A percentile compares a stretch with the other conserved stretches of the same genome.
Evolutionary conservation across 768 basidiomycete species (phyloP).

Genomic region (Termitomyces sp.): DNA sequence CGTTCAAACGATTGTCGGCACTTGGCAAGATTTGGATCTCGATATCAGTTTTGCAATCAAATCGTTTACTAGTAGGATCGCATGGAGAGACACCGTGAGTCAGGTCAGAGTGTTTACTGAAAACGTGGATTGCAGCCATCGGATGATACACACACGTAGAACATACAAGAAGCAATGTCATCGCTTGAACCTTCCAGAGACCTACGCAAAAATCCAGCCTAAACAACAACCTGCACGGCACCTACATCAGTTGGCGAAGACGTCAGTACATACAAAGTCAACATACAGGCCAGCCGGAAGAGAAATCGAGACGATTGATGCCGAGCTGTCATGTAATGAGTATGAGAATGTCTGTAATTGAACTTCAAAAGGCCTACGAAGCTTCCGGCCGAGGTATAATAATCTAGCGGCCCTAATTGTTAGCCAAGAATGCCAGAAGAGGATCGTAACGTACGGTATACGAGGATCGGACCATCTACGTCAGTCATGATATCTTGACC

Average conservation of each 20-base stretch:
- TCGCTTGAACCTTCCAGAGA: not conserved
- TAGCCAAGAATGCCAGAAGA: not conserved
- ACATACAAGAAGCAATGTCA: not conserved
- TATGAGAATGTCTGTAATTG: not conserved
- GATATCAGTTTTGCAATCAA: too few species aligned
- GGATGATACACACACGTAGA: not conserved
- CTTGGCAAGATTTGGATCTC: too few species aligned
- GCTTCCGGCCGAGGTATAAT: conserved; percentile 42
- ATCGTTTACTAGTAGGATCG: not conserved
- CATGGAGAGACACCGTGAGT: not conserved
- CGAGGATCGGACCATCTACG: conserved; percentile 38
- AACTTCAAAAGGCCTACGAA: conserved; percentile 24
- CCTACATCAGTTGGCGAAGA: not conserved
- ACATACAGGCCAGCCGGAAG: conserved; percentile 44
- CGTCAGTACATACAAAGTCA: not conserved
- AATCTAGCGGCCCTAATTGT: conserved; percentile 26
- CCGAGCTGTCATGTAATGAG: conserved; percentile 24
- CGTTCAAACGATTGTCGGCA: too few species aligned
- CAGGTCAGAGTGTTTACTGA: not conserved
- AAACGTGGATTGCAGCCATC: not conserved
- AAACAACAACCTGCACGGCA: conserved; percentile 1
- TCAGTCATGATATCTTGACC: conserved; percentile 46
- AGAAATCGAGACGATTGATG: conserved; percentile 43
- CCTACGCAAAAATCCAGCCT: not conserved
- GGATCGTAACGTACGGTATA: conserved; percentile 36